Evolutionary conservation across 2,329 filamentous ascomycete genomes (phyloP).

Genomic region (Lojkania enalia): DNA sequence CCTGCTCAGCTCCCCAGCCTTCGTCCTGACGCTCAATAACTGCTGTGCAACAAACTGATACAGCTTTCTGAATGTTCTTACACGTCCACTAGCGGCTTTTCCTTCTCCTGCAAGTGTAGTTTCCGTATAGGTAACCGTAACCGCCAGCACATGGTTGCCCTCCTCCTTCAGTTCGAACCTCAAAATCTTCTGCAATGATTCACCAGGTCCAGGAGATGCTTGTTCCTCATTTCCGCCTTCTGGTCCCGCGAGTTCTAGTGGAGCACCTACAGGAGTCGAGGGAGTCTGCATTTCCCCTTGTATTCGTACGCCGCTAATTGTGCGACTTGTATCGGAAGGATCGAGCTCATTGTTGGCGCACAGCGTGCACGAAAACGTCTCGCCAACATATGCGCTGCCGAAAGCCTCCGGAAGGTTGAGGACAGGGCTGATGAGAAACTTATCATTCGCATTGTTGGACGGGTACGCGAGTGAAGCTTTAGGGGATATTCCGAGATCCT

Average conservation of each 20-base stretch:
- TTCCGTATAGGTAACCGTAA: slow-evolving; percentile 94
- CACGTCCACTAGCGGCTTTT: slow-evolving; percentile 60
- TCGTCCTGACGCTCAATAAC: slow-evolving; percentile 86
- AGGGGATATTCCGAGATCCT: slow-evolving; percentile 55
- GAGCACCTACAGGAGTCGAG: slow-evolving; percentile 63
- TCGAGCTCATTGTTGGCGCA: slow-evolving; percentile 88
- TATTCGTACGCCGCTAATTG: slow-evolving; percentile 76
- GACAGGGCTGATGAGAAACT: slow-evolving; percentile 61
- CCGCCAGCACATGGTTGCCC: slow-evolving; percentile 88
- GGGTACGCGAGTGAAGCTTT: slow-evolving; percentile 73
- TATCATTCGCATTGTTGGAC: slow-evolving; percentile 51
- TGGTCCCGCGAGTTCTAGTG: slow-evolving; percentile 58
- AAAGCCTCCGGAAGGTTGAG: slow-evolving; percentile 89
- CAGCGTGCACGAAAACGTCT: slow-evolving; percentile 90
- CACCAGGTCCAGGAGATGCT: slow-evolving; percentile 57
- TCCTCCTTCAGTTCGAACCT: slow-evolving; percentile 90
- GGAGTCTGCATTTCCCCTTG: slow-evolving; percentile 96
- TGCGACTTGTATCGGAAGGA: slow-evolving; percentile 43
- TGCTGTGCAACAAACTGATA: slow-evolving; percentile 96
- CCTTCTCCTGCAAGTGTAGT: slow-evolving; percentile 60
- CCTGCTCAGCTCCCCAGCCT: slow-evolving; percentile 67
- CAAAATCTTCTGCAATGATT: slow-evolving; percentile 79
- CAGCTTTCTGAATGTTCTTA: slow-evolving; percentile 87
- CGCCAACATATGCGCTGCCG: slow-evolving; percentile 91
- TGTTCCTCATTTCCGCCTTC: slow-evolving; percentile 45